A percentile compares a stretch with the other conserved stretches of the same genome.
Conservation (phyloP, 768 basidiomycete genomes). For the Cyathus striatus region DNA sequence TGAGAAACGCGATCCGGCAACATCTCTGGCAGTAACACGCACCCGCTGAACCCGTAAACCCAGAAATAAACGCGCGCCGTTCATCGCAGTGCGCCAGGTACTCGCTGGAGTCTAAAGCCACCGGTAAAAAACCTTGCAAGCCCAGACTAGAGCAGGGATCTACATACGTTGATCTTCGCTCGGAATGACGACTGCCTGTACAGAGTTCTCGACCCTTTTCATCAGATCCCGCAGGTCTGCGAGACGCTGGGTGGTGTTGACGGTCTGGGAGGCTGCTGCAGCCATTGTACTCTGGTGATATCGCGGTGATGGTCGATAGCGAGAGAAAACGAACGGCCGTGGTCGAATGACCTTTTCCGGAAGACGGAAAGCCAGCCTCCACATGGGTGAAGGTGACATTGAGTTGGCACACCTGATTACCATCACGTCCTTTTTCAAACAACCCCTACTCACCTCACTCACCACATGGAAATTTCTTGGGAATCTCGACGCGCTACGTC, state of each 20-base stretch:
- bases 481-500: no score
- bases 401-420: no score
- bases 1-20: no score
- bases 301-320: not conserved
- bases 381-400: not conserved
- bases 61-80: conserved; percentile 84
- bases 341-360: not conserved
- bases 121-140: conserved; percentile 1
- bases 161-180: conserved; percentile 89
- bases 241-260: conserved; percentile 63
- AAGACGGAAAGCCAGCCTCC: not conserved
- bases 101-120: conserved; percentile 72
- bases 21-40: no score
- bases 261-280: conserved; percentile 33
- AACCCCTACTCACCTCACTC: no score
- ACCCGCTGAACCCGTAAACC: conserved; percentile 94
- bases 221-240: conserved; percentile 65
- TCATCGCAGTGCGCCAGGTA: conserved; percentile 83
- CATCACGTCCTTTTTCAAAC: no score
- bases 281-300: conserved; percentile 21
- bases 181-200: conserved; percentile 78
- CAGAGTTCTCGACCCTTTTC: conserved; percentile 37
- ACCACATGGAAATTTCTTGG: no score
- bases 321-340: not conserved
- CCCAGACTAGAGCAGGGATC: not conserved